Conservation (phyloP, 73 alveolate genomes). For the Symbiodinium pilosum region DNA sequence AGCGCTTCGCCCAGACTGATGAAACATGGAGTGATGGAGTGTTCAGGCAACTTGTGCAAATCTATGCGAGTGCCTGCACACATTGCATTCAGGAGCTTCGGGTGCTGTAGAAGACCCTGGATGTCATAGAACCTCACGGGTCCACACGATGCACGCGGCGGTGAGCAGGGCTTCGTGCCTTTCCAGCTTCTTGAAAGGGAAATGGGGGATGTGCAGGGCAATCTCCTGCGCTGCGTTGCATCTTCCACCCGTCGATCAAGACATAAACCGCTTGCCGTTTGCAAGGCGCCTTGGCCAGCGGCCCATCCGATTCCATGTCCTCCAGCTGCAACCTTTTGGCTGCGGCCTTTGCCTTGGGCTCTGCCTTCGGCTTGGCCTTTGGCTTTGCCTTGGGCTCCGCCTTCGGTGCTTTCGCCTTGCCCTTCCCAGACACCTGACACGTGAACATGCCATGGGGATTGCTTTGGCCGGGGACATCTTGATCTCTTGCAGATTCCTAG, state of each 20-base stretch:
- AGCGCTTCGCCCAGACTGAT: conserved; percentile 75
- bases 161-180: neutral
- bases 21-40: neutral
- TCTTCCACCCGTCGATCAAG: neutral
- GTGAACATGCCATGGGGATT: neutral
- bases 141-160: too few species aligned
- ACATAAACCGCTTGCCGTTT: too few species aligned
- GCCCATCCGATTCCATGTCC: conserved; percentile 8
- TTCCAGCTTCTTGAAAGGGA: conserved; percentile 85
- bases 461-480: too few species aligned
- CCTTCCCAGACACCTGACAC: neutral
- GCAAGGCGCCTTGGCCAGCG: conserved; percentile 43
- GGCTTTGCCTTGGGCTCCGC: conserved; percentile 19
- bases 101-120: conserved; percentile 78
- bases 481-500: too few species aligned
- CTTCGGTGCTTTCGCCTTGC: neutral
- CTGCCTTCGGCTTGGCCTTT: conserved; percentile 1
- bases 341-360: conserved; percentile 70
- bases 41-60: neutral
- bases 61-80: conserved; percentile 31
- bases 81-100: conserved; percentile 83
- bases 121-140: conserved; percentile 70
- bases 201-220: conserved; percentile 57
- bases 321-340: conserved; percentile 14
- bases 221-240: conserved; percentile 59